A percentile compares a stretch with the other conserved stretches of the same genome.
Evolutionary conservation across 176 grass and related monocot species (phyloP).

Genomic region (Carex parvula): DNA sequence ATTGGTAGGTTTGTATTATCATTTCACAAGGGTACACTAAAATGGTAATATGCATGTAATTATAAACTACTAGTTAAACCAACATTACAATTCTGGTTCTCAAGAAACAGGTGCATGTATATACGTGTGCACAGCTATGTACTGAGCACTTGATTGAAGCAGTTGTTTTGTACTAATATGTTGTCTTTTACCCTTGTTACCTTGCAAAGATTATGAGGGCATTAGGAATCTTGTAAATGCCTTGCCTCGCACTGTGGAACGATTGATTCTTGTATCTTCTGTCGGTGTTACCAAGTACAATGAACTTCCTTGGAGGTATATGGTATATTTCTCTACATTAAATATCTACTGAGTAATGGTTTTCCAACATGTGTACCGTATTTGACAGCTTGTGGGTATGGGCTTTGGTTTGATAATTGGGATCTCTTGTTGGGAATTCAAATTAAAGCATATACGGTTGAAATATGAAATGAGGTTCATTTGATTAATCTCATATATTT

Average conservation of each 20-base stretch:
- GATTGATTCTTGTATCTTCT: slow-evolving; percentile 77
- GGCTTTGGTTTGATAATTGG: neutral
- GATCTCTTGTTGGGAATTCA: neutral
- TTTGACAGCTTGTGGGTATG: neutral
- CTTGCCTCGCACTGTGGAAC: slow-evolving; percentile 54
- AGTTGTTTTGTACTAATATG: neutral
- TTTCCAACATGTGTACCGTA: neutral
- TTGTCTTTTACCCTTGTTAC: neutral
- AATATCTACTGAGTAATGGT: neutral
- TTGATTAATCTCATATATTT: neutral
- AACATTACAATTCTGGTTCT: neutral
- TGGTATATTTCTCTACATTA: neutral
- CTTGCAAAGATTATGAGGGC: slow-evolving; percentile 74
- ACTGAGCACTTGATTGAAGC: neutral
- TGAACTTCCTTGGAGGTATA: slow-evolving; percentile 91
- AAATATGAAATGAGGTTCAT: neutral
- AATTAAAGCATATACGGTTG: neutral
- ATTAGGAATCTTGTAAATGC: slow-evolving; percentile 67
- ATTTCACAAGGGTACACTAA: neutral
- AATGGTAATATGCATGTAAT: neutral
- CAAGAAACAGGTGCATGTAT: neutral
- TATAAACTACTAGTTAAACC: neutral
- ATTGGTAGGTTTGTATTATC: neutral
- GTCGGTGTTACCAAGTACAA: slow-evolving; percentile 94
- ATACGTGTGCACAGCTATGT: neutral